Conservation (phyloP, 345 rosid species). For the Syzygium oleosum region DNA sequence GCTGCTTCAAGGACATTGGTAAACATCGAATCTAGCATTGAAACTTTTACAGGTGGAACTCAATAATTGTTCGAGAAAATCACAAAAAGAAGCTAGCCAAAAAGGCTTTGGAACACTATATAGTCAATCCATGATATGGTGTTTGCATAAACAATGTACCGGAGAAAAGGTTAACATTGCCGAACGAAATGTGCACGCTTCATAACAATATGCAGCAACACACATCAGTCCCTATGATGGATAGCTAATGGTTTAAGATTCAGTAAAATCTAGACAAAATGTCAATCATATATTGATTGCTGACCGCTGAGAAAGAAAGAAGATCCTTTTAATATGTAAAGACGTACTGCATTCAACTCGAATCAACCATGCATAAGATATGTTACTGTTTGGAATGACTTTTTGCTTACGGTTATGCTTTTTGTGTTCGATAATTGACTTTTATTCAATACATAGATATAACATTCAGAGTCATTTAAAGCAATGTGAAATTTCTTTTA, state of each 20-base stretch:
- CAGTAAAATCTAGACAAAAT: neutral
- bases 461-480: neutral
- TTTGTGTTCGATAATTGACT: neutral
- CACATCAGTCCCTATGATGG: neutral
- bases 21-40: neutral
- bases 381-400: neutral
- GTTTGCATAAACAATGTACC: fast-evolving
- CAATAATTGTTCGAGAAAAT: neutral
- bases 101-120: neutral
- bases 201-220: neutral
- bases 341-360: neutral
- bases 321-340: neutral
- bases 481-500: neutral
- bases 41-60: neutral
- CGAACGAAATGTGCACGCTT: neutral
- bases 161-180: neutral
- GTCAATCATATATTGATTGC: neutral
- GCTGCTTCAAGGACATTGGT: neutral
- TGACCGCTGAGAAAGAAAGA: neutral
- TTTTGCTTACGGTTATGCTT: neutral
- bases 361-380: neutral
- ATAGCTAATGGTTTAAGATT: neutral
- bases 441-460: neutral
- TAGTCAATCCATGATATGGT: neutral
- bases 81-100: neutral